These are phyloP conservation scores for Serpula lacrymans DNA, from an alignment of 768 basidiomycete species.

Conservation along the genomic window DNA sequence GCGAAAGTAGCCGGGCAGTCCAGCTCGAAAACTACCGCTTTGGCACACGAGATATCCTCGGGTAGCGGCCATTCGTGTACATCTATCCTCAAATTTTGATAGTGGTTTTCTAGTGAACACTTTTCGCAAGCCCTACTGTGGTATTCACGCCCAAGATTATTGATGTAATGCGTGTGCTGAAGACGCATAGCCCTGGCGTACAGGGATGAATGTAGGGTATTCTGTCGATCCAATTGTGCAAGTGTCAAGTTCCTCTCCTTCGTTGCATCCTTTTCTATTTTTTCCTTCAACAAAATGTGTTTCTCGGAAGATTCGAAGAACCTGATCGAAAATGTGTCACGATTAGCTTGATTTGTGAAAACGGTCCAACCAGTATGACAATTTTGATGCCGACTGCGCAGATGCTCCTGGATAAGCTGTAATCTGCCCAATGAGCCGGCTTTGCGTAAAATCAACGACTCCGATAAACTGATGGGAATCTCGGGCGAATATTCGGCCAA, in stretches of 20 bases:
- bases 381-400: constrained; percentile 32
- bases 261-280: too few relatives aligned
- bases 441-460: constrained; percentile 26
- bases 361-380: too few relatives aligned
- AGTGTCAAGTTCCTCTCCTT: too few relatives aligned
- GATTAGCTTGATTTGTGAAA: too few relatives aligned
- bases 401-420: constrained; percentile 22
- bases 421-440: constrained; percentile 26
- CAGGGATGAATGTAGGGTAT: too few relatives aligned
- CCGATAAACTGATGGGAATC: constrained; percentile 20
- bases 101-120: constrained; percentile 20
- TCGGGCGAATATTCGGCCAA: constrained; percentile 32
- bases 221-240: too few relatives aligned
- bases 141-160: too few relatives aligned
- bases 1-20: constrained; percentile 33
- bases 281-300: constrained; percentile 14
- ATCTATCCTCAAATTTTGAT: constrained; percentile 20
- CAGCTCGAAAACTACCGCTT: constrained; percentile 40
- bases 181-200: too few relatives aligned
- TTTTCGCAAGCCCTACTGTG: constrained; percentile 25
- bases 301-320: constrained; percentile 17
- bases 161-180: too few relatives aligned
- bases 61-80: constrained; percentile 48
- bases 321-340: too few relatives aligned
- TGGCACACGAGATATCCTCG: constrained; percentile 8